Base-by-base conservation (phyloP, 1,139 yeast species). In the Insectozyma bohioensis region DNA sequence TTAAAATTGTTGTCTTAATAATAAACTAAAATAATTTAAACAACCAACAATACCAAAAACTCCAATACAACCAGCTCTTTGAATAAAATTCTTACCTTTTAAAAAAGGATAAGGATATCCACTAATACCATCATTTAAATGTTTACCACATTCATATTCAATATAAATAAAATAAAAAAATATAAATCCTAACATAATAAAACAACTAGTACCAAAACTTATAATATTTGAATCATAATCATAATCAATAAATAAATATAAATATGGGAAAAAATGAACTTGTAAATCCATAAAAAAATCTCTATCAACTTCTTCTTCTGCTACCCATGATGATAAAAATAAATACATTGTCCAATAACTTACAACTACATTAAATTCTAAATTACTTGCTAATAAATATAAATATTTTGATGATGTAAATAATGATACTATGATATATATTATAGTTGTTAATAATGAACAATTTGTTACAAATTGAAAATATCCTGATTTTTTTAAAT, bases 381-480 rank as follows among this genome's bases (percentile, higher is more conserved):
- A 32, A 29, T 51, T 48, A 23, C 46, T 21, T 4, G 39, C 41
- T 1, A 47, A 37, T 18, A 41, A 35, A 26, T 50, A 49, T 16
- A 42, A 26, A 28, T 32, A 30, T 9, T 26, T 26, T 1, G 12
- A 6, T 37, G 20, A 16, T n/a, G 12, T 7, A 10, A 33, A 28
- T 10, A 28, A 12, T 2, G 32, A 10, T 28, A 35, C 15, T 2
- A 35, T 20, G 6, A 40, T 18, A 12, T 37, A 39, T 4, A 35
- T 12, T 10, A 38, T 9, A 6, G 40, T 33, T 7, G 27, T 24
- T 12, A 30, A 15, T 14, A 40, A 26, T 24, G 81, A 70, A 8
- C 78, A 49, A 48, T 78, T 79, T 10, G 87, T 80, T 28, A 80
- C 58, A 49, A 80, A 80, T 52, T 80, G 85, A 54, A 68, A 68